Percentiles rank a stretch among this genome's conserved stretches.
phyloP scores from a whole-genome alignment of 768 basidiomycete genomes.

The Amyloporia xantha region DNA sequence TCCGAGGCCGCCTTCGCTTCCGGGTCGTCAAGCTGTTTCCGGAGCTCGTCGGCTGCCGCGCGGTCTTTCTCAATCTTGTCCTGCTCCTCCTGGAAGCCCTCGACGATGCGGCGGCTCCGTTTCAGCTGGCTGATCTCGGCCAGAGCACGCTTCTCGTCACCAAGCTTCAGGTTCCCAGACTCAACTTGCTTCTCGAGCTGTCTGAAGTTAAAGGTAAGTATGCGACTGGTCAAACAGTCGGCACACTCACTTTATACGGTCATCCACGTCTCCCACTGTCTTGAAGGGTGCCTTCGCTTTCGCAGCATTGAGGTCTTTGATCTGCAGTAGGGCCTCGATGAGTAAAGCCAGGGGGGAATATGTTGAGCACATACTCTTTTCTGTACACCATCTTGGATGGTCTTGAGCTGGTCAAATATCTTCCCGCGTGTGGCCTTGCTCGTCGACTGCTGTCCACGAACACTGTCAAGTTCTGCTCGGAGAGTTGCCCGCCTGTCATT shows the following conservation, averaged over 20 bases:
- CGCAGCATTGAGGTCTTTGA: constrained; percentile 80
- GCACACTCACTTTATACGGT: constrained; percentile 66
- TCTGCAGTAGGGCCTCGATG: constrained; percentile 37
- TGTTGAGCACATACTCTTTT: constrained; percentile 66
- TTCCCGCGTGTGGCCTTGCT: constrained; percentile 67
- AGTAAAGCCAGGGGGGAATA: too few species aligned
- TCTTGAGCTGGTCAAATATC: constrained; percentile 71
- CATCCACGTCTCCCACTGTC: constrained; percentile 79
- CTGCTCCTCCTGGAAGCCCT: constrained; percentile 75
- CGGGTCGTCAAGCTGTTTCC: constrained; percentile 85
- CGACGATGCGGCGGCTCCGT: constrained; percentile 68
- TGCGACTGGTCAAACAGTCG: constrained; percentile 6
- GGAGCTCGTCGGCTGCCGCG: constrained; percentile 66
- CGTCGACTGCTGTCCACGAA: constrained; percentile 74
- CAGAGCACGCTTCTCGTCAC: constrained; percentile 94
- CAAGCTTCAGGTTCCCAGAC: constrained; percentile 85
- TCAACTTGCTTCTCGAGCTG: constrained; percentile 87
- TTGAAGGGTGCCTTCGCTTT: constrained; percentile 76
- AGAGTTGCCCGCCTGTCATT: constrained; percentile 70
- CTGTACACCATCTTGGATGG: constrained; percentile 67
- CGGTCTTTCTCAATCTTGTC: constrained; percentile 78
- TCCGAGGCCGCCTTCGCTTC: constrained; percentile 76
- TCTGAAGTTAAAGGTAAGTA: constrained; percentile 33
- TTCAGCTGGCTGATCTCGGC: constrained; percentile 74
- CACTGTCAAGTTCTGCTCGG: constrained; percentile 71